phyloP scores from a whole-genome alignment of 305 asterid genomes.

The Fraxinus sp. region DNA sequence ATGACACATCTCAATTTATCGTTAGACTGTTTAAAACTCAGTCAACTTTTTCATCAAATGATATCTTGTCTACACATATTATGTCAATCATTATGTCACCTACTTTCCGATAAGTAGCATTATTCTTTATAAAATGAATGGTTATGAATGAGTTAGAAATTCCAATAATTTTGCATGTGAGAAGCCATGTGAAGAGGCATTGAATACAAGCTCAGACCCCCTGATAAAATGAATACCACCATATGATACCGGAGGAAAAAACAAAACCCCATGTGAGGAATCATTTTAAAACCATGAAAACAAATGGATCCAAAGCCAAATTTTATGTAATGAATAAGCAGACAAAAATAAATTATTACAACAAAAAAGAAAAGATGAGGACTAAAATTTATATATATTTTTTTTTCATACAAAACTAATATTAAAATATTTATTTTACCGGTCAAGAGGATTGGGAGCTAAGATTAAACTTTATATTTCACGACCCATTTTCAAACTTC shows the following conservation, averaged over 20 bases:
- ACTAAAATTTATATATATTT: too few species aligned
- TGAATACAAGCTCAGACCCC: background rate
- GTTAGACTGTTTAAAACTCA: too few species aligned
- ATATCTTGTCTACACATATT: too few species aligned
- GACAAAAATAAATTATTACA: background rate
- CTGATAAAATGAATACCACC: background rate
- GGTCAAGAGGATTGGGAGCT: background rate
- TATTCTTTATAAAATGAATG: background rate
- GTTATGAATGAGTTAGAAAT: background rate
- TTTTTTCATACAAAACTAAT: too few species aligned
- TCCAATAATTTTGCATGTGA: background rate
- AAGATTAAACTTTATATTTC: background rate
- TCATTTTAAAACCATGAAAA: background rate
- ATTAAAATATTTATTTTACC: too few species aligned
- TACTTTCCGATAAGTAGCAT: too few species aligned
- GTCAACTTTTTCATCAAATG: too few species aligned
- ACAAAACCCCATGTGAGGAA: background rate
- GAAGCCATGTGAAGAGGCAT: background rate
- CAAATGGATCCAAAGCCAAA: background rate
- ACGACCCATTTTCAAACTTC: background rate
- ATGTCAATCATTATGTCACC: too few species aligned
- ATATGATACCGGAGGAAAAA: background rate
- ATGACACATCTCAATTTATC: too few species aligned
- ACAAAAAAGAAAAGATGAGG: background rate
- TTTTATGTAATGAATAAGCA: background rate